These are phyloP conservation scores for Crithidia thermophila DNA, from an alignment of 208 protist species.

Conservation along the genomic window DNA sequence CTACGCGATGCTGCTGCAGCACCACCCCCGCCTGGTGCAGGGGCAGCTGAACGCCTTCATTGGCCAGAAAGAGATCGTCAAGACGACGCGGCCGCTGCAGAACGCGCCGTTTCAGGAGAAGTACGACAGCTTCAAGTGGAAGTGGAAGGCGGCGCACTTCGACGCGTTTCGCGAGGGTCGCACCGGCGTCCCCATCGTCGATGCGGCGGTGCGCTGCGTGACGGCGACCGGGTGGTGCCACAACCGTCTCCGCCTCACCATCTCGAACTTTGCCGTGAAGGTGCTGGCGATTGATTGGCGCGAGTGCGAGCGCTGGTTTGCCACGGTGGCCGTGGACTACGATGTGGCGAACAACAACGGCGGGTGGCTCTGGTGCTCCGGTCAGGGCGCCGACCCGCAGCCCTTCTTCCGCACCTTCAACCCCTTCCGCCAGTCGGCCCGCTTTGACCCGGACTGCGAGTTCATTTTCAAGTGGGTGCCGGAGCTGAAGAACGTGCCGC, in stretches of 20 bases:
- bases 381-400: slow-evolving; percentile 77
- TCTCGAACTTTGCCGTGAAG: slow-evolving; percentile 91
- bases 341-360: slow-evolving; percentile 89
- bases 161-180: slow-evolving; percentile 69
- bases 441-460: slow-evolving; percentile 58
- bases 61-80: slow-evolving; percentile 14
- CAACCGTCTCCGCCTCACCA: slow-evolving; percentile 78
- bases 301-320: slow-evolving; percentile 88
- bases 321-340: slow-evolving; percentile 84
- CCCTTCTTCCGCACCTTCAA: slow-evolving; percentile 88
- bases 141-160: slow-evolving; percentile 57
- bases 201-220: slow-evolving; percentile 93
- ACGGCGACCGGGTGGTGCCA: slow-evolving; percentile 79
- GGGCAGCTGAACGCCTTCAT: slow-evolving; percentile 58
- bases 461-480: slow-evolving; percentile 82
- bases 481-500: slow-evolving; percentile 60
- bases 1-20: slow-evolving; percentile 61
- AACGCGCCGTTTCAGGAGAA: slow-evolving; percentile 71
- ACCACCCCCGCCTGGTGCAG: slow-evolving; percentile 56
- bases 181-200: slow-evolving; percentile 93
- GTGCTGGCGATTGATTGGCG: slow-evolving; percentile 91
- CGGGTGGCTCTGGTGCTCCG: slow-evolving; percentile 82
- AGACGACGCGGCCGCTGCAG: slow-evolving; percentile 12
- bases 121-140: slow-evolving; percentile 65
- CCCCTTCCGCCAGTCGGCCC: slow-evolving; percentile 67